Base-by-base conservation (phyloP, 1,139 yeast species). In the Candida neerlandica region DNA sequence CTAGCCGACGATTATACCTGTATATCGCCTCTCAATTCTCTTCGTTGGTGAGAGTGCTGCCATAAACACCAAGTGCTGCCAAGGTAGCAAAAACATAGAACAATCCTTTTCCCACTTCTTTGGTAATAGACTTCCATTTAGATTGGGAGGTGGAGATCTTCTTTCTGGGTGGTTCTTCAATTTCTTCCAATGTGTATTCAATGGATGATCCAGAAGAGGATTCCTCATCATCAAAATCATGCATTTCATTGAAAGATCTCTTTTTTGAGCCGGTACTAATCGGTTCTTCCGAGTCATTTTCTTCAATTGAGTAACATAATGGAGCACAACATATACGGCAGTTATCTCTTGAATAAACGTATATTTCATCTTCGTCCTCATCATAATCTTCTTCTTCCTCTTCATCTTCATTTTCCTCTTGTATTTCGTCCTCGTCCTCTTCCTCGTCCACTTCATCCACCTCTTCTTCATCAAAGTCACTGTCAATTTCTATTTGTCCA, bases 61-160 rank as follows among this genome's bases (percentile, higher is more conserved):
- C 78, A 57, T 74, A 75, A 12, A 65, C 55, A 6, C 76, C 78
- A 52, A 76, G 66, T 1, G 76, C 78, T 14, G 70, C 54, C 38
- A 75, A 57, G 1, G 80, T 73, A 2, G 70, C 70, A 15, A 61
- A 51, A 7, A 63, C 70, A 51, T 75, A 74, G 16, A 71, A 47
- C 6, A 67, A 52, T 4, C 73, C 78, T 51, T 71, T 73, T 1
- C 65, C 67, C 5, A 60, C 57, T 52, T 75, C 80, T 50, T 69
- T 71, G 10, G 61, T 55, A 34, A 70, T 40, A 2, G 63, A 48
- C 43, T 62, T 66, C 42, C 57, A 45, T n/a, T 46, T 48, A 5
- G 57, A 41, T 18, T 44, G 41, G 29, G 49, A 37, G 5, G 44
- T 50, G 1, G 32, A 29, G 18, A 16, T 35, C 47, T 50, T 57